phyloP scores from a whole-genome alignment of 2,329 filamentous ascomycete species.

The Aphanoascus verrucosus region DNA sequence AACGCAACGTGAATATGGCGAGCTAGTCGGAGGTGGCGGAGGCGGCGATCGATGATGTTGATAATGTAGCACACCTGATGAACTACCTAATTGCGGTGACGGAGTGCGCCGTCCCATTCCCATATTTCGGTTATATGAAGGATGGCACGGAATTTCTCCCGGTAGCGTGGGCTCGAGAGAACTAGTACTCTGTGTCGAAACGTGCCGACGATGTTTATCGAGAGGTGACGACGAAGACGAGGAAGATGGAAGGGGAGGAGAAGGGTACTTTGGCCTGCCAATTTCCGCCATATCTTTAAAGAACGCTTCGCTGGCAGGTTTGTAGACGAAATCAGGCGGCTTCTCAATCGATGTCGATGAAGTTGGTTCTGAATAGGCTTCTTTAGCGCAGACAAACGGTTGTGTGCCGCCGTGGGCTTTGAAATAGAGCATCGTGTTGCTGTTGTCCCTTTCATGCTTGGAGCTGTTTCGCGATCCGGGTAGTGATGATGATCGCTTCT shows the following conservation, averaged over 20 bases:
- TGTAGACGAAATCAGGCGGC: conserved; percentile 16
- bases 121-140: conserved; percentile 13
- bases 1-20: not conserved
- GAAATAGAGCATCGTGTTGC: not conserved
- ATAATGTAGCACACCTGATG: not conserved
- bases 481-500: conserved; percentile 3
- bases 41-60: too few relatives aligned
- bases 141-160: conserved; percentile 15
- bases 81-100: not conserved
- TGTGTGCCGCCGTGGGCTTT: not conserved
- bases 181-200: conserved; percentile 2
- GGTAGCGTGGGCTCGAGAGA: conserved; percentile 10
- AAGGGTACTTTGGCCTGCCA: conserved; percentile 12
- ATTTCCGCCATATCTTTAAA: conserved; percentile 18
- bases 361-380: not conserved
- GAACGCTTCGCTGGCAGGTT: conserved; percentile 17
- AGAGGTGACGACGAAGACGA: not conserved
- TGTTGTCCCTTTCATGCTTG: not conserved
- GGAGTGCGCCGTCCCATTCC: not conserved
- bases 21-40: not conserved
- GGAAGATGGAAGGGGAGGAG: not conserved
- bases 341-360: not conserved
- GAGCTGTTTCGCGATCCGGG: conserved; percentile 1
- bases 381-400: not conserved
- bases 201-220: not conserved